A percentile compares a stretch with the other conserved stretches of the same genome.
These are phyloP conservation scores for Cynanchum wilfordii DNA, from an alignment of 257 asterid genomes.

Conservation along the genomic window DNA sequence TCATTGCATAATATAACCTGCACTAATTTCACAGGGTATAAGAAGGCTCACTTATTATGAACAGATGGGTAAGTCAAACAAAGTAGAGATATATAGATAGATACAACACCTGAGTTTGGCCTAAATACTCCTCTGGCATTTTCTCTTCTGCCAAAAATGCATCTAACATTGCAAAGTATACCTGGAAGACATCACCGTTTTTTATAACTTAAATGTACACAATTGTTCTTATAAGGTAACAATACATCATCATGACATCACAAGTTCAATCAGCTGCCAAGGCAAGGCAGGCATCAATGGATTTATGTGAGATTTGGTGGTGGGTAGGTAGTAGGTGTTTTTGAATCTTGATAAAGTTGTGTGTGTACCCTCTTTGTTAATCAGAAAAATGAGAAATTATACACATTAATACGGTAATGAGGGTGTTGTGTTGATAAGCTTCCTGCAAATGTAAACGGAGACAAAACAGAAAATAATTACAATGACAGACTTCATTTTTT, in stretches of 20 bases:
- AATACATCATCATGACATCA: no score
- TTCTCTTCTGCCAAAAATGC: constrained; percentile 71
- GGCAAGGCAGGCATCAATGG: no score
- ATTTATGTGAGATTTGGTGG: no score
- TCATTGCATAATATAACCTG: constrained; percentile 89
- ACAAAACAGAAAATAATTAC: no score
- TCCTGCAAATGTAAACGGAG: no score
- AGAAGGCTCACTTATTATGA: neutral
- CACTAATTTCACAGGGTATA: constrained; percentile 19
- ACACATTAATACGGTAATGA: no score
- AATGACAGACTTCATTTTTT: no score
- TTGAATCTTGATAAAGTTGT: no score
- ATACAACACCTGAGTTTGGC: constrained; percentile 56
- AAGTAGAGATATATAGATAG: neutral
- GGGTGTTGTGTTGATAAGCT: no score
- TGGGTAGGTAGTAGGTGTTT: no score
- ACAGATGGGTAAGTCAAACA: neutral
- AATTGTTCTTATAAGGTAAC: neutral
- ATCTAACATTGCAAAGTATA: constrained; percentile 70
- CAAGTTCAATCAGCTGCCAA: neutral
- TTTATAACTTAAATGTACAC: neutral
- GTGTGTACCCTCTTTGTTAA: no score
- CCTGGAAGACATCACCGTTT: constrained; percentile 36
- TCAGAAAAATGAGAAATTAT: no score
- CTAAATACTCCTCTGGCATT: constrained; percentile 74